Conservation (phyloP, 257 asterid species). For the Solanum bulbocastanum region DNA sequence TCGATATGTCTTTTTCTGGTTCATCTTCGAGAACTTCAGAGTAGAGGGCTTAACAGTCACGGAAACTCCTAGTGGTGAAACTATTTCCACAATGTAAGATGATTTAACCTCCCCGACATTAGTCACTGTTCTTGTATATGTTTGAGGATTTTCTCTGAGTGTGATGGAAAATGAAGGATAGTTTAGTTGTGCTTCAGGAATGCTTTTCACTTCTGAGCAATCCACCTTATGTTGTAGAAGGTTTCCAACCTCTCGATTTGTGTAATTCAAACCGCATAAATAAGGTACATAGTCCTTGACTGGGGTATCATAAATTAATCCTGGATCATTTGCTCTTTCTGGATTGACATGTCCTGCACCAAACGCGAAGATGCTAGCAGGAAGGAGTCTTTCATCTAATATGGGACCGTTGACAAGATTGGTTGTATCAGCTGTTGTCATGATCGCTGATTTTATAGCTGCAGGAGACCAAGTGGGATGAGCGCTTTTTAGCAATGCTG, state of each 20-base stretch:
- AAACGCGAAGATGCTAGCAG: conserved; percentile 19
- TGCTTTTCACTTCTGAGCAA: conserved; percentile 7
- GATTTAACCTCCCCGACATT: conserved; percentile 24
- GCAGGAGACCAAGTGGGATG: conserved; percentile 49
- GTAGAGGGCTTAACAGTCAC: conserved; percentile 21
- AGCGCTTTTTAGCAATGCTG: conserved; percentile 29
- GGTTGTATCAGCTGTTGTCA: conserved; percentile 35
- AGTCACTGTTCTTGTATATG: conserved; percentile 30
- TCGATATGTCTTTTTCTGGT: conserved; percentile 17
- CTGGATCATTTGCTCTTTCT: conserved; percentile 31
- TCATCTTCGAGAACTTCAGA: conserved; percentile 6
- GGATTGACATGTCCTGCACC: conserved; percentile 51
- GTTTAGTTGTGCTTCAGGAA: conserved; percentile 14
- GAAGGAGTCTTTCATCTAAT: conserved; percentile 16
- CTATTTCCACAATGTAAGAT: conserved; percentile 14
- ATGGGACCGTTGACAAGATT: conserved; percentile 15
- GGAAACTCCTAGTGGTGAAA: conserved; percentile 12
- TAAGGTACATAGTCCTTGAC: conserved; percentile 37
- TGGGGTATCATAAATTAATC: conserved; percentile 33
- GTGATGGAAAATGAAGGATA: conserved; percentile 17
- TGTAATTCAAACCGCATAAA: conserved; percentile 40
- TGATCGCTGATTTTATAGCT: conserved; percentile 42
- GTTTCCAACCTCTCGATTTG: conserved; percentile 5
- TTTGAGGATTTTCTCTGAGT: conserved; percentile 2
- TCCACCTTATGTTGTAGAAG: conserved; percentile 8